Base-by-base conservation (phyloP, 2,329 filamentous ascomycete species). In the Cladosporium velox region DNA sequence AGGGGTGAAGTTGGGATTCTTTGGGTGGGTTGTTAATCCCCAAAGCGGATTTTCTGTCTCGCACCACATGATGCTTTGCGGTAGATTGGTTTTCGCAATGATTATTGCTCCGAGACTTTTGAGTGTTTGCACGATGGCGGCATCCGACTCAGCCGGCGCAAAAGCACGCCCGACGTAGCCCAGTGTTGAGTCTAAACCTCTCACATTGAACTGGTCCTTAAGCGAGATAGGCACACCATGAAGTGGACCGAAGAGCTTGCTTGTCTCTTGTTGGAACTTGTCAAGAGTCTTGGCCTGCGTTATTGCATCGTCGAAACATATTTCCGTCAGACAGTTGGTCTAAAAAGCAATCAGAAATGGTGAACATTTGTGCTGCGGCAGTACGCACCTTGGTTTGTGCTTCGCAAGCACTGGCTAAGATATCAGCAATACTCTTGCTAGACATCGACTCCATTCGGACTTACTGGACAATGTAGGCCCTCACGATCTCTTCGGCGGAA, bases 151-250 rank as follows among this genome's bases (percentile, higher is more conserved):
- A 1, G 85, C 84, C 0, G 84, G 84, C 1, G 79, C 73, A 64
- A 84, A 83, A 0, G 84, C 79, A 57, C 79, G 78, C 10, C 79
- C 79, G 5, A 84, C 81, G 68, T 86, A 87, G 12, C 83, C 84
- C 3, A 86, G 69, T 0, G 84, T 85, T 0, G 80, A 82, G 66
- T 87, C 83, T 18, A 79, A 71, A 0, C 81, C 84, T 60, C 80
- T 80, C 47, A 87, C 76, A 38, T 87, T 79, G 70, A 87, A 87
- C 55, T 87, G 85, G 32, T 87, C 85, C 67, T 87, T 87, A 4
- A 85, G 69, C 0, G 80, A 81, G 55, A 83, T 76, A 1, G 77
- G 76, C 15, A 81, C 68, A 54, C 73, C 83, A 67, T 73, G 68
- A 4, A 73, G 77, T 30, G 75, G 74, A 15, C 75, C 74, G 14